A percentile compares a stretch with the other conserved stretches of the same genome.
Evolutionary conservation across 1,284 basidiomycete species (phyloP).

Genomic region (Pseudozyma pruni): DNA sequence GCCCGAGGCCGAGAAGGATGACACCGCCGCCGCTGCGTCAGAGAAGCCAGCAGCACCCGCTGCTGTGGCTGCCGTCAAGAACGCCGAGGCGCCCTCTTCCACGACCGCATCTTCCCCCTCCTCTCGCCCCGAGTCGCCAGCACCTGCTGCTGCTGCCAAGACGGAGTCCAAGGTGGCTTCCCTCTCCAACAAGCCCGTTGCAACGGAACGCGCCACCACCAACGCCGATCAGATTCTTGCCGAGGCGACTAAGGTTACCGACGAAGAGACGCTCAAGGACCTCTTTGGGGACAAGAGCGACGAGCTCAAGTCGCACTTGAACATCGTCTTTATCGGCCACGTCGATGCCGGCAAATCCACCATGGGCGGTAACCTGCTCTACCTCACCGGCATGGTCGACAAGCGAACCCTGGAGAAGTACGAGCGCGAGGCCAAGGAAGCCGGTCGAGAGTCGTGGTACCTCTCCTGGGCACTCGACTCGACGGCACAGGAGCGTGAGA

Average conservation of each 20-base stretch:
- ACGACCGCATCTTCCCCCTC: constrained; percentile 33
- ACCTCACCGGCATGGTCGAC: constrained; percentile 67
- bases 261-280: constrained; percentile 67
- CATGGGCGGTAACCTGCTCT: constrained; percentile 66
- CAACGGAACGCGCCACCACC: constrained; percentile 57
- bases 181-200: constrained; percentile 35
- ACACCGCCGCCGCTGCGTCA: constrained; percentile 10
- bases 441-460: constrained; percentile 67
- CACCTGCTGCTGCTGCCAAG: constrained; percentile 38
- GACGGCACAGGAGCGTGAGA: constrained; percentile 66
- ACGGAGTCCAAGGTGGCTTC: constrained; percentile 41
- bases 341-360: constrained; percentile 68
- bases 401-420: constrained; percentile 68
- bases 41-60: constrained; percentile 37
- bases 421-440: constrained; percentile 67
- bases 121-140: constrained; percentile 51
- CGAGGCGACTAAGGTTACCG: constrained; percentile 64
- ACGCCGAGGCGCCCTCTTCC: constrained; percentile 33
- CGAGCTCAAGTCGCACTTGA: constrained; percentile 65
- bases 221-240: constrained; percentile 64
- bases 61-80: constrained; percentile 52
- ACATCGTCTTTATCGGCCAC: constrained; percentile 67
- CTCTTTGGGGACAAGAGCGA: constrained; percentile 65
- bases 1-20: constrained; percentile 23
- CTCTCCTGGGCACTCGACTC: constrained; percentile 67